Evolutionary conservation across 1,284 basidiomycete species (phyloP), one percentile per base, ranked within the genome.

Genomic region (Puccinia hordei): DNA sequence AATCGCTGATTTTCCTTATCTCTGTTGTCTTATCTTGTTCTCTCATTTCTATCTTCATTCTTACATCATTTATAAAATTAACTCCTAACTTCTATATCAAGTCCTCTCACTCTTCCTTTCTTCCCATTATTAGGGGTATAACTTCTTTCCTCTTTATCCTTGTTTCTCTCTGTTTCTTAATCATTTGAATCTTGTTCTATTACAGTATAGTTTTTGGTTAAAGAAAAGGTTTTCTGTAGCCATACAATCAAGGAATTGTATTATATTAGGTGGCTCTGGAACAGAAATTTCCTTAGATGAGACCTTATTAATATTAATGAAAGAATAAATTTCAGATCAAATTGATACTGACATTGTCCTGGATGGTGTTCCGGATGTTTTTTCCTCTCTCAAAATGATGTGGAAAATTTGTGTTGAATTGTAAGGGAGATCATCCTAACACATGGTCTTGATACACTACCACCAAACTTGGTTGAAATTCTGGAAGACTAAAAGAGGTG

Each of bases 391-490:
- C 35, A 63, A 35, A 27, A 33, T 15, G 73, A 76, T 38, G 46
- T 76, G 2, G 24, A n/a, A 24, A 19, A 22, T 15, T 76, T 76
- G 51, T 33, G 27, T 13, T 24, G 41, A 35, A 19, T 5, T 12
- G 30, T 65, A 44, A 30, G 17, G 8, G 30, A 33, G 4, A 35
- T 76, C 33, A 27, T 65, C 10, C 38, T 76, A 19, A 59, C 73
- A 27, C 15, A 10, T 30, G n/a, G 41, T 22, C 22, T 65, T 3
- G 13, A n/a, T 6, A 76, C 27, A 61, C 44, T 65, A 13, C 73
- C 73, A 3, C 30, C 61, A 27, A 76, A 76, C 4, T 30, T 76
- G 19, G 73, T 44, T 24, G 57, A 66, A 30, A n/a, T 33, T 41
- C 46, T 49, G 73, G 73, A 27, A 6, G 24, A 51, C 24, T 76